Base-by-base conservation (phyloP, 805 yeast species). In the Candida argentea region DNA sequence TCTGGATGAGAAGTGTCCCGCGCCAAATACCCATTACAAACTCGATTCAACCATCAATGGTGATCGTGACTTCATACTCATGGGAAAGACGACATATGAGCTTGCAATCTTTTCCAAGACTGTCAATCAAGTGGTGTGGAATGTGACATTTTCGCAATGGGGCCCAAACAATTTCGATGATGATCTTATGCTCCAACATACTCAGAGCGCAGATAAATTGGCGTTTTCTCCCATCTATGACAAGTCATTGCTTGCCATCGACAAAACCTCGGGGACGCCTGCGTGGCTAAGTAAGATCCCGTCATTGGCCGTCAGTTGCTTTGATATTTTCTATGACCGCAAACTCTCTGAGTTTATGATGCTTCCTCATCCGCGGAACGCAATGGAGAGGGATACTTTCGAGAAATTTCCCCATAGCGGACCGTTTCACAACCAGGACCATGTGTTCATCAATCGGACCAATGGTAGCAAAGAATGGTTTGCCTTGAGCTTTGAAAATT, bases 201-300 rank as follows among this genome's bases (percentile, higher is more conserved):
- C 64, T 14, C 56, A 57, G 29, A 74, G 93, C 3, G 48, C 65
- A 11, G 97, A 87, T 51, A 75, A 76, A 20, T 56, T 85, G 3
- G 81, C 80, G 39, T 73, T 89, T 36, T 76, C 89, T 5, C 94
- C 96, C 1, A 75, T 84, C 45, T 83, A 80, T 44, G 94, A 85
- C 48, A 74, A 70, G 32, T 72, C 94, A 0, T 51, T 89, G 10
- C 51, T 87, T 31, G 95, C 93, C 0, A 67, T 83, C 24, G 82
- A 83, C 45, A 57, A 73, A 9, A 65, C 70, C 29, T 57, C 71
- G n/a, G 80, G 78, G 25, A 69, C 76, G 3, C 86, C 87, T 0
- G 67, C 72, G 31, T 87, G 97, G 96, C 72, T 80, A 3, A 68
- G 80, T 20, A 70, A 70, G 33, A 58, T 83, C 16, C 84, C 93